phyloP scores from a whole-genome alignment of 495 filamentous ascomycete species.

The Cercophora newfieldiana region DNA sequence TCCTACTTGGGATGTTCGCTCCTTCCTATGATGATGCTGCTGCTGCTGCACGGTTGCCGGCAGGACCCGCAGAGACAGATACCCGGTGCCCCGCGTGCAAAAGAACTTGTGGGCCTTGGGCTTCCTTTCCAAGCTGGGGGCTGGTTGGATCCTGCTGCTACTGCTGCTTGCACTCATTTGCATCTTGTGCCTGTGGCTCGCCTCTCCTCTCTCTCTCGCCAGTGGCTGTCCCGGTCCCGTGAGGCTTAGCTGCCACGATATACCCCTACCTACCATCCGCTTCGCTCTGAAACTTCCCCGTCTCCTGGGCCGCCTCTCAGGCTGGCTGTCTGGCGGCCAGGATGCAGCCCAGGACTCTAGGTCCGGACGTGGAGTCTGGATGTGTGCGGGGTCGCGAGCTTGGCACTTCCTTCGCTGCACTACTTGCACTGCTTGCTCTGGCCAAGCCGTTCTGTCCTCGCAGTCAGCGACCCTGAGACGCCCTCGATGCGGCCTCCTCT shows the following conservation, averaged over 20 bases:
- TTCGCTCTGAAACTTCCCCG: neutral
- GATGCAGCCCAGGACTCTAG: neutral
- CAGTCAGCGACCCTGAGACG: neutral
- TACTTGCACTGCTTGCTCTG: neutral
- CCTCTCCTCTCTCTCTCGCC: neutral
- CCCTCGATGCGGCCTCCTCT: neutral
- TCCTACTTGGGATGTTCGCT: neutral
- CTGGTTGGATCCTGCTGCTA: too few species aligned
- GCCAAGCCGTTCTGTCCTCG: neutral
- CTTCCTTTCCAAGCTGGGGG: neutral
- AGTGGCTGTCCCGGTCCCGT: neutral
- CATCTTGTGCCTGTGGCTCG: neutral
- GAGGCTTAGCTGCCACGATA: slow-evolving; percentile 4
- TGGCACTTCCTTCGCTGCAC: neutral
- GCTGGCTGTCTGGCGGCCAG: neutral
- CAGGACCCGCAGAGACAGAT: slow-evolving; percentile 12
- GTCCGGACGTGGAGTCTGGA: neutral
- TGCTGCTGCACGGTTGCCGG: slow-evolving; percentile 6
- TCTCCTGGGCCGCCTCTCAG: neutral
- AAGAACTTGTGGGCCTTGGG: neutral
- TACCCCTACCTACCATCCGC: neutral
- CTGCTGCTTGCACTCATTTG: neutral
- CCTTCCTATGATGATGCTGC: neutral
- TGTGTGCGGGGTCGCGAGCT: neutral
- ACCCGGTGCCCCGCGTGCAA: slow-evolving; percentile 13